These are phyloP conservation scores for Torulaspora maleeae DNA, from an alignment of 805 yeast species.

Conservation along the genomic window DNA sequence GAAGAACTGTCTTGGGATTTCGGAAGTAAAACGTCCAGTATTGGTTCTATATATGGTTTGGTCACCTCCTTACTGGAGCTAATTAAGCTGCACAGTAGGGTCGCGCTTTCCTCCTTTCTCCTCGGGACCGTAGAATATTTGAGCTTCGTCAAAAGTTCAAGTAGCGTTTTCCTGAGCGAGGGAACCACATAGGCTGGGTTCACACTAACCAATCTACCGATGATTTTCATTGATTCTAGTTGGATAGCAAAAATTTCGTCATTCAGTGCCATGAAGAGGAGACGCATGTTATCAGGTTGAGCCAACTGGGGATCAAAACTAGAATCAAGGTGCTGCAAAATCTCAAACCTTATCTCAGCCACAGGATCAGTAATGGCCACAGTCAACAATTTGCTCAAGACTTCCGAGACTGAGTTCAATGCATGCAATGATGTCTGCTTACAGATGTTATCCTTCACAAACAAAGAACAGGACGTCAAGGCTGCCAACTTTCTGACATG, in stretches of 20 bases:
- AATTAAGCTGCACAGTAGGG: constrained; percentile 65
- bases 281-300: constrained; percentile 84
- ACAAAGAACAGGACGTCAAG: constrained; percentile 71
- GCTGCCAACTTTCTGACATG: constrained; percentile 83
- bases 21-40: constrained; percentile 78
- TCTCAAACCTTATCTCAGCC: constrained; percentile 78
- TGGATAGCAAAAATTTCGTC: constrained; percentile 86
- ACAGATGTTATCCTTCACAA: constrained; percentile 76
- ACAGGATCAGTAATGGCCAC: constrained; percentile 85
- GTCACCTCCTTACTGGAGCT: constrained; percentile 77
- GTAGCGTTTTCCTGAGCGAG: constrained; percentile 75
- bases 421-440: constrained; percentile 78
- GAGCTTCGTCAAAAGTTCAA: constrained; percentile 78
- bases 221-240: constrained; percentile 66
- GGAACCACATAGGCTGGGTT: constrained; percentile 97
- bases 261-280: constrained; percentile 81
- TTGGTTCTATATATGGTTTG: constrained; percentile 85
- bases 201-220: constrained; percentile 78
- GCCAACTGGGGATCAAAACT: constrained; percentile 87
- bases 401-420: constrained; percentile 76
- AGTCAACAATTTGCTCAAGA: constrained; percentile 71
- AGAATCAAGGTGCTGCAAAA: constrained; percentile 64
- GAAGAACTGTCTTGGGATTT: constrained; percentile 67
- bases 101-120: constrained; percentile 83
- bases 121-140: constrained; percentile 74